phyloP scores from a whole-genome alignment of 495 filamentous ascomycete genomes.

The Penicillium arizonense region DNA sequence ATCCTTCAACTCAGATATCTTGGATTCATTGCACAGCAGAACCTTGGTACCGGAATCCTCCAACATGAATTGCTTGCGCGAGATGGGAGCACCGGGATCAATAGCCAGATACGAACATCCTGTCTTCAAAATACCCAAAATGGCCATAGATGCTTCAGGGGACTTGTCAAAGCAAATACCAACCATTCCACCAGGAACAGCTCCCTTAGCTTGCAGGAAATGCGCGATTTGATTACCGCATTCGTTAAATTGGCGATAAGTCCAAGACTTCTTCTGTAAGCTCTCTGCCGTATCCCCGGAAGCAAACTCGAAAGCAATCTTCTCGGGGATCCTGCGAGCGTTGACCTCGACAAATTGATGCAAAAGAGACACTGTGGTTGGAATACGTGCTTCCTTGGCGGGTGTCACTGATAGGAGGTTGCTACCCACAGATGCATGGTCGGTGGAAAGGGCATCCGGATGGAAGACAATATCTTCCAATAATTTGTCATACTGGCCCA shows the following conservation, averaged over 20 bases:
- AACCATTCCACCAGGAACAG: slow-evolving; percentile 31
- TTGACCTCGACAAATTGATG: slow-evolving; percentile 47
- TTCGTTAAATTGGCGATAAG: slow-evolving; percentile 34
- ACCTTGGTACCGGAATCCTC: slow-evolving; percentile 30
- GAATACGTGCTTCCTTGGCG: slow-evolving; percentile 46
- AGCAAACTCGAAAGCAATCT: slow-evolving; percentile 42
- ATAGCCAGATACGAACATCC: slow-evolving; percentile 80
- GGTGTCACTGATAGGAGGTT: slow-evolving; percentile 34
- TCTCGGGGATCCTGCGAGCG: slow-evolving; percentile 34
- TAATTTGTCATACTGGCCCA: slow-evolving; percentile 31
- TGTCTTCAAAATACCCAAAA: slow-evolving; percentile 44
- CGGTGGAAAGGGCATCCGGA: slow-evolving; percentile 17
- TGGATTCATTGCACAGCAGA: slow-evolving; percentile 21
- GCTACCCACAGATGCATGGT: slow-evolving; percentile 17
- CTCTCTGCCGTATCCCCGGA: slow-evolving; percentile 23
- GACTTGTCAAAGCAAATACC: slow-evolving; percentile 45
- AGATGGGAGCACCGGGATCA: slow-evolving; percentile 41
- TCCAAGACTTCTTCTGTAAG: slow-evolving; percentile 36
- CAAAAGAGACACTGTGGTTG: slow-evolving; percentile 24
- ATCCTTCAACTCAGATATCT: slow-evolving; percentile 9
- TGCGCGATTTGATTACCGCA: slow-evolving; percentile 38
- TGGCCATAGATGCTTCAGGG: slow-evolving; percentile 40
- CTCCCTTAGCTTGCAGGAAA: slow-evolving; percentile 33
- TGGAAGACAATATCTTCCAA: slow-evolving; percentile 27
- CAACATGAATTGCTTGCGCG: slow-evolving; percentile 44